phyloP scores from a whole-genome alignment of 768 basidiomycete genomes.

The Lentinula edodes region DNA sequence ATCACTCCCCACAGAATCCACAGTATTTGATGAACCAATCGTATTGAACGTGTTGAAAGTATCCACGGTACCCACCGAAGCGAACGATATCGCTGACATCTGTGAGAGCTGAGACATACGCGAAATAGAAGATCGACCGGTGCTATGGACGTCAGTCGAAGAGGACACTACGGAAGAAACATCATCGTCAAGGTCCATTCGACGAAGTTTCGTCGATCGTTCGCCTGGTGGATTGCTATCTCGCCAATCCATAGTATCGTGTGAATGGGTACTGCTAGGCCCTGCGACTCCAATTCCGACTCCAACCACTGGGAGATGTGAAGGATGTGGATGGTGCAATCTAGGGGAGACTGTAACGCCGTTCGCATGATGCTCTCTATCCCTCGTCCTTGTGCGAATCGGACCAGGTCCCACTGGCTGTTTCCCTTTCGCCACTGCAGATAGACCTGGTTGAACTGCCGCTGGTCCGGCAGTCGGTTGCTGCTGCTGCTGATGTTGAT shows the following conservation, averaged over 20 bases:
- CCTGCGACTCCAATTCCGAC: not conserved
- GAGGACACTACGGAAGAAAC: slow-evolving; percentile 65
- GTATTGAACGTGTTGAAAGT: not conserved
- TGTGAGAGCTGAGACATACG: not conserved
- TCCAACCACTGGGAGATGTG: not conserved
- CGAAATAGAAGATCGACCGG: slow-evolving; percentile 33
- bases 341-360: slow-evolving; percentile 27
- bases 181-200: slow-evolving; percentile 84
- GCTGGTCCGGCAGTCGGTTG: slow-evolving; percentile 11
- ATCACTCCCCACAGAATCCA: slow-evolving; percentile 52
- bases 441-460: not conserved
- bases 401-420: slow-evolving; percentile 31
- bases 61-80: slow-evolving; percentile 42
- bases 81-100: slow-evolving; percentile 75
- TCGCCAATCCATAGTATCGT: slow-evolving; percentile 19
- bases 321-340: not conserved
- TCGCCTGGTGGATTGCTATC: slow-evolving; percentile 39
- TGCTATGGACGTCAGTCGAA: slow-evolving; percentile 77
- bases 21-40: not conserved
- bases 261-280: not conserved
- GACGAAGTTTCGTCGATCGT: slow-evolving; percentile 68
- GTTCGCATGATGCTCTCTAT: slow-evolving; percentile 30
- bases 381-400: slow-evolving; percentile 43
- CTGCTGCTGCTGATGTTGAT: slow-evolving; percentile 51
- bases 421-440: not conserved